These are phyloP conservation scores for Talaromyces nanjingensis DNA, from an alignment of 495 filamentous ascomycete species.

Conservation along the genomic window DNA sequence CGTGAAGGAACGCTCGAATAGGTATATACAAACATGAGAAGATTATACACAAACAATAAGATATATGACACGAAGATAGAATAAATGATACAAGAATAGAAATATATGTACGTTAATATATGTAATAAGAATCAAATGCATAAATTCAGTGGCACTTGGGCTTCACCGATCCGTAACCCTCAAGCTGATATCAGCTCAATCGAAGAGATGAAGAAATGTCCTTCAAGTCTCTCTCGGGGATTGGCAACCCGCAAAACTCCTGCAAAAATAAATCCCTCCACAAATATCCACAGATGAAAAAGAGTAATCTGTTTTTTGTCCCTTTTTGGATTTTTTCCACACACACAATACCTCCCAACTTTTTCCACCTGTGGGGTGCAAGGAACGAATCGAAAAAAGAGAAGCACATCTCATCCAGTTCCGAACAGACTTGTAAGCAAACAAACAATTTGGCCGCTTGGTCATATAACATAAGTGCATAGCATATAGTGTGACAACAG, in stretches of 20 bases:
- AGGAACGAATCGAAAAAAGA: background rate
- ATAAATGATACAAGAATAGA: background rate
- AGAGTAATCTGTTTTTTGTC: background rate
- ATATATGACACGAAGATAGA: background rate
- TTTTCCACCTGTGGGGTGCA: background rate
- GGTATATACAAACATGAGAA: background rate
- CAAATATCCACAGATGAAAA: background rate
- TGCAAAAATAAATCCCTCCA: background rate
- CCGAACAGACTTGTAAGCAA: background rate
- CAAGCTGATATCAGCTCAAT: background rate
- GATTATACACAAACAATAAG: background rate
- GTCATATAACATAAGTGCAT: background rate
- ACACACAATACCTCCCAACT: background rate
- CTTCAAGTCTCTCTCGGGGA: background rate
- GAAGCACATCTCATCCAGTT: background rate
- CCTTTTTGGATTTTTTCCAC: background rate
- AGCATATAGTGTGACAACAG: slow-evolving; percentile 1
- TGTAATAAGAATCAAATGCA: background rate
- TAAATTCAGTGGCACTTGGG: background rate
- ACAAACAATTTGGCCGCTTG: background rate
- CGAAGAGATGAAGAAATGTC: background rate
- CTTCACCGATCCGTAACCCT: background rate
- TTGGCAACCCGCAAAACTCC: background rate
- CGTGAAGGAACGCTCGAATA: background rate
- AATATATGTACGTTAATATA: background rate